These are phyloP conservation scores for Diospyros kaki DNA, from an alignment of 148 eudicot genomes.

Conservation along the genomic window DNA sequence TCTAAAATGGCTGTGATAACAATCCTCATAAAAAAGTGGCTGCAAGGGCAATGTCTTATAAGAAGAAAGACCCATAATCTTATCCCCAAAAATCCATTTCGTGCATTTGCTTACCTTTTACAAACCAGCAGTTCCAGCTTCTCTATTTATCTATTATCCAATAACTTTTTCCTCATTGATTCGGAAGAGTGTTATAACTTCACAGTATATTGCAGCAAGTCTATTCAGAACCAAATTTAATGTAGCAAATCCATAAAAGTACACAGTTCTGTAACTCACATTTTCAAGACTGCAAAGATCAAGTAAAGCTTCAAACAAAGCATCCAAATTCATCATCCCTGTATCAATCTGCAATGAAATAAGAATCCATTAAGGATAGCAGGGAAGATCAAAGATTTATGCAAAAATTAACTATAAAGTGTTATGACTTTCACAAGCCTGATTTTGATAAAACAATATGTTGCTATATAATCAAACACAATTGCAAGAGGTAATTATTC, in stretches of 20 bases:
- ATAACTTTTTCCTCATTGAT: background rate
- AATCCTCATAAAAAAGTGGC: background rate
- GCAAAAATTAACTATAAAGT: background rate
- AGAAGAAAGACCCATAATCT: background rate
- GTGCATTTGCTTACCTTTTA: background rate
- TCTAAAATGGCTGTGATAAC: background rate
- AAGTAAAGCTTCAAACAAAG: constrained; percentile 37
- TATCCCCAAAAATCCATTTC: background rate
- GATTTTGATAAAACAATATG: background rate
- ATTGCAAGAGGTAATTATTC: background rate
- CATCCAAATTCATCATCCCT: constrained; percentile 29
- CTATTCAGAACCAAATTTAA: background rate
- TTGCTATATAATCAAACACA: background rate
- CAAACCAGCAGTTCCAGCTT: background rate
- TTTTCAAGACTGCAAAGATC: constrained; percentile 41
- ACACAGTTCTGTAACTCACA: constrained; percentile 28
- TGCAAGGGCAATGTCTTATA: no score
- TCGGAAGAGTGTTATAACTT: background rate
- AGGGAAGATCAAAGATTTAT: background rate
- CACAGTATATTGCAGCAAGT: background rate
- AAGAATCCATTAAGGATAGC: constrained; percentile 4
- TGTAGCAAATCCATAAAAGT: background rate
- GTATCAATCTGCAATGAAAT: constrained; percentile 34
- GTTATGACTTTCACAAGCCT: background rate
- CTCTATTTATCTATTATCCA: background rate